Evolutionary conservation across 768 basidiomycete species (phyloP).

Genomic region (Porphyrellus cyaneotinctus): DNA sequence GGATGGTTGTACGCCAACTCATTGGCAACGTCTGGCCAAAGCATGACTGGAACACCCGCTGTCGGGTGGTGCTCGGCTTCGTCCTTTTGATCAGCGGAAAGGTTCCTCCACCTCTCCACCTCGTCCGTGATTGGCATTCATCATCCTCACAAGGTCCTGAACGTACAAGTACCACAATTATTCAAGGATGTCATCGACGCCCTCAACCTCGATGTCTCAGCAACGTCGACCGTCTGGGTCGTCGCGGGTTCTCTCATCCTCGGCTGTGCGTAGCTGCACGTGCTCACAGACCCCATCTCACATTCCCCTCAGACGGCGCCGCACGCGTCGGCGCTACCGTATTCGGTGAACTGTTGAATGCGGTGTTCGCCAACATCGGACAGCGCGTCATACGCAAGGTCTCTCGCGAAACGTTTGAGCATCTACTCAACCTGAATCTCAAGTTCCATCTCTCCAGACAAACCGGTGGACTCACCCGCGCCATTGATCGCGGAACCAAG

Average conservation of each 20-base stretch:
- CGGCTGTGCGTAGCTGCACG: conserved; percentile 64
- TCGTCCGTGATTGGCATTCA: neutral
- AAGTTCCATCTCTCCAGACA: conserved; percentile 90
- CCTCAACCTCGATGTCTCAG: conserved; percentile 77
- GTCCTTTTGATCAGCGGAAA: conserved; percentile 79
- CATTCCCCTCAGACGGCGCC: conserved; percentile 64
- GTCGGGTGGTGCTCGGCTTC: conserved; percentile 80
- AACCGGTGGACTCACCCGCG: conserved; percentile 92
- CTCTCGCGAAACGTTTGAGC: conserved; percentile 92
- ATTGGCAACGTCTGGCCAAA: conserved; percentile 91
- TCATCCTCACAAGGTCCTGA: conserved; percentile 61
- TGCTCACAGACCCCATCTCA: neutral
- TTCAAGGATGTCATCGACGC: conserved; percentile 92
- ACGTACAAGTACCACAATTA: conserved; percentile 96
- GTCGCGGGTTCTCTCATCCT: conserved; percentile 86
- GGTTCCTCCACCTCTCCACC: conserved; percentile 39
- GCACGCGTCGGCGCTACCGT: conserved; percentile 88
- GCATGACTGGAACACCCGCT: conserved; percentile 75
- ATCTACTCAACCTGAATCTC: conserved; percentile 85
- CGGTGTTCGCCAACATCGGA: conserved; percentile 93
- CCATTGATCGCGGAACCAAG: conserved; percentile 98
- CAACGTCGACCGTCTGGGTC: conserved; percentile 79
- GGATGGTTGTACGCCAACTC: conserved; percentile 80
- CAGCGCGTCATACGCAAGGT: conserved; percentile 93
- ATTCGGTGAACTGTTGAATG: conserved; percentile 89